Conservation (phyloP, 1,284 basidiomycete species). For the Pseudozyma tsukubaensis region DNA sequence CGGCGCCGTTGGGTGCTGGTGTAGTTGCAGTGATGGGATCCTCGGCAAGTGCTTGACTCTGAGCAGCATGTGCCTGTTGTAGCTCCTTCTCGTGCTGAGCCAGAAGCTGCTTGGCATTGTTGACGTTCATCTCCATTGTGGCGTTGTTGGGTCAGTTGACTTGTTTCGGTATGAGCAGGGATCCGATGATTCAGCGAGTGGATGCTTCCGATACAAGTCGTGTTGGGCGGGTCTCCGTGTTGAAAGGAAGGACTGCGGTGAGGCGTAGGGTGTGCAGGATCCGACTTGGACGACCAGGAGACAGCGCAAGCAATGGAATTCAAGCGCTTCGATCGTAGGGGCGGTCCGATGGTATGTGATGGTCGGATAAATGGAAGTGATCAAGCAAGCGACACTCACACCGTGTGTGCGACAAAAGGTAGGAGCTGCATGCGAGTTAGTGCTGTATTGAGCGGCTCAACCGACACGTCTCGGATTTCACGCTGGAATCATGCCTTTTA, state of each 20-base stretch:
- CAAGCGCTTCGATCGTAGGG: neutral
- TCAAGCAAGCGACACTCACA: neutral
- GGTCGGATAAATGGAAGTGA: neutral
- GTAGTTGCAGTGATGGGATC: constrained; percentile 26
- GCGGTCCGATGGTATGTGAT: neutral
- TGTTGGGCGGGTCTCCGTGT: neutral
- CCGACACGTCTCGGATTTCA: too few species aligned
- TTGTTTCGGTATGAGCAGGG: neutral
- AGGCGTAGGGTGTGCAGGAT: neutral
- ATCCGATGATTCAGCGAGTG: neutral
- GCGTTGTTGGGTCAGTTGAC: neutral
- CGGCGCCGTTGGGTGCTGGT: constrained; percentile 10
- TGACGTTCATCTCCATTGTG: constrained; percentile 49
- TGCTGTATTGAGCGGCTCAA: too few species aligned
- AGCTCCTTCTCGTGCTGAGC: constrained; percentile 39
- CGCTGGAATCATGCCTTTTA: too few species aligned
- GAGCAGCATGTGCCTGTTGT: constrained; percentile 20
- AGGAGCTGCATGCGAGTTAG: too few species aligned
- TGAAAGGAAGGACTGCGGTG: constrained; percentile 1
- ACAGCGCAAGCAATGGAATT: too few species aligned
- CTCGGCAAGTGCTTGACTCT: constrained; percentile 12
- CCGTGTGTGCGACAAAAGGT: too few species aligned
- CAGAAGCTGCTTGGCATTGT: constrained; percentile 42
- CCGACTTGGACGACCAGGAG: too few species aligned
- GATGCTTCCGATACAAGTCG: neutral